phyloP scores from a whole-genome alignment of 495 filamentous ascomycete species.

The Aspergillus sclerotioniger region DNA sequence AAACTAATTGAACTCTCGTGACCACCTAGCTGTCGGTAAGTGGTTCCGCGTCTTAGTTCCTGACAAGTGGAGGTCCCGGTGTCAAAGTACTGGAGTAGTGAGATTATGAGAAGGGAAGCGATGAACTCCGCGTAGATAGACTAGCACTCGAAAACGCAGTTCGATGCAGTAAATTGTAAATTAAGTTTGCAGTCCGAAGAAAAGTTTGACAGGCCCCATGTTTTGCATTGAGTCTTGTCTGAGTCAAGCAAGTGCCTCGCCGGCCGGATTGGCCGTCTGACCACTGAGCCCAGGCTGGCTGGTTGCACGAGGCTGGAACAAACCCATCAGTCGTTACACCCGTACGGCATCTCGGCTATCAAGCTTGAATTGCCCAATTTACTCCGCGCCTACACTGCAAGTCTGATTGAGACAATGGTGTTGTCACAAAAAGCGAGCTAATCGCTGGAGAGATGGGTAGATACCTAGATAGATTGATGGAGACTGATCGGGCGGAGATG shows the following conservation, averaged over 20 bases:
- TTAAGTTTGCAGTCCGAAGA: not conserved
- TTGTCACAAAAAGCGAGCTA: conserved; percentile 3
- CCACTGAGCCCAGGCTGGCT: not conserved
- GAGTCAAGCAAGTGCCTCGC: too few species aligned
- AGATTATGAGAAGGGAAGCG: too few species aligned
- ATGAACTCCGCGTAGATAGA: too few species aligned
- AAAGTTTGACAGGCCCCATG: not conserved
- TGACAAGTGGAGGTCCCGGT: not conserved
- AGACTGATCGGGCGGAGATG: too few species aligned
- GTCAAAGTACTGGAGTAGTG: too few species aligned
- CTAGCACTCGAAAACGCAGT: too few species aligned
- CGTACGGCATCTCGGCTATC: not conserved
- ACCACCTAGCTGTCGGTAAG: conserved; percentile 12
- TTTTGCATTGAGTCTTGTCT: not conserved
- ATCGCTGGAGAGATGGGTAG: not conserved
- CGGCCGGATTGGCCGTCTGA: not conserved
- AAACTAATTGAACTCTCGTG: not conserved
- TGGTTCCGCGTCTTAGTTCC: conserved; percentile 20
- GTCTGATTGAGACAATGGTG: not conserved
- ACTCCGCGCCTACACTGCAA: not conserved
- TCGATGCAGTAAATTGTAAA: too few species aligned
- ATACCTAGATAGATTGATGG: too few species aligned
- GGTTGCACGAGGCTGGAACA: not conserved
- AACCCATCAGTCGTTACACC: not conserved
- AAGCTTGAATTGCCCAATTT: not conserved